Conservation (phyloP, 1,139 yeast genomes). For the Hyphopichia wangnamkhiaoensis region DNA sequence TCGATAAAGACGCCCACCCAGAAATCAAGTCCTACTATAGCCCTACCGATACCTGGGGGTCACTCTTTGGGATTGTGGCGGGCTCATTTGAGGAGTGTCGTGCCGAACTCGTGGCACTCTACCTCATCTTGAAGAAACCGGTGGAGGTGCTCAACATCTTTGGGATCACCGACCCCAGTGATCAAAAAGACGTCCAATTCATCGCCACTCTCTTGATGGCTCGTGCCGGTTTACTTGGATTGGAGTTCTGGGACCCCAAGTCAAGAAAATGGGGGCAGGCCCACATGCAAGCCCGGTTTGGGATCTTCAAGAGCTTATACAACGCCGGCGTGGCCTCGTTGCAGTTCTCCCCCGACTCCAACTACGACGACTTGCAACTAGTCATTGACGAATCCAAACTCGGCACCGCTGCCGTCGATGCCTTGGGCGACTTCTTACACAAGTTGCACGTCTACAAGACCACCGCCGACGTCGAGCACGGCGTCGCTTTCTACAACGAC, state of each 20-base stretch:
- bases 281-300: slow-evolving; percentile 92
- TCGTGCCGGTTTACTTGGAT: slow-evolving; percentile 78
- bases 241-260: slow-evolving; percentile 85
- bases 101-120: slow-evolving; percentile 88
- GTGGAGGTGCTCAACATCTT: slow-evolving; percentile 65
- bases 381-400: slow-evolving; percentile 62
- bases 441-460: slow-evolving; percentile 78
- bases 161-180: slow-evolving; percentile 58
- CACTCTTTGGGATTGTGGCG: slow-evolving; percentile 75
- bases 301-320: slow-evolving; percentile 74
- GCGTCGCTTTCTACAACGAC: slow-evolving; percentile 61
- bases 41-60: slow-evolving; percentile 88
- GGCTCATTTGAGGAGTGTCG: slow-evolving; percentile 92
- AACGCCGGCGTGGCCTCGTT: slow-evolving; percentile 67
- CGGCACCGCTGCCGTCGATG: slow-evolving; percentile 65
- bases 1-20: slow-evolving; percentile 63
- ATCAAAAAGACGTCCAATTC: slow-evolving; percentile 63
- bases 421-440: slow-evolving; percentile 69
- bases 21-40: slow-evolving; percentile 70
- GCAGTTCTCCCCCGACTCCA: slow-evolving; percentile 45
- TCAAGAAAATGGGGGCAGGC: slow-evolving; percentile 90
- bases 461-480: slow-evolving; percentile 68
- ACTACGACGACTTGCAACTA: slow-evolving; percentile 60
- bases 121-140: slow-evolving; percentile 65
- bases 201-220: slow-evolving; percentile 80